Evolutionary conservation across 805 yeast genomes (phyloP), one percentile per base, ranked within the genome.

Genomic region (Grigorovia jiainica): DNA sequence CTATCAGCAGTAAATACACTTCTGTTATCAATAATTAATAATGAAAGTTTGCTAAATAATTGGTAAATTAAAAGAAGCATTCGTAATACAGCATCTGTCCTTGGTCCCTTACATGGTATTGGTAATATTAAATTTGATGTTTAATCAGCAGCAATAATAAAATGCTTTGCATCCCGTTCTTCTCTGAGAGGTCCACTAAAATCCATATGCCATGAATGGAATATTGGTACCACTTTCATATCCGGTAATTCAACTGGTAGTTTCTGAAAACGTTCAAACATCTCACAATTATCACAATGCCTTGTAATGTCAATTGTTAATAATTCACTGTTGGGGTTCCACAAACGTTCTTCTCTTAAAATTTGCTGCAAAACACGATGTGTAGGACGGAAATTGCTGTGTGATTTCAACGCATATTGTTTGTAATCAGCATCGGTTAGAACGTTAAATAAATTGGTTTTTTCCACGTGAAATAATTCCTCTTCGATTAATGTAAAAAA

Each of bases 201-300:
- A 15, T 39, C 38, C 4, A 39, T n/a, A 39, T 39, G 37, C 38
- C 42, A 39, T 16, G 34, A 16, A 3, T n/a, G 6, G 25, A 39
- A 39, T 17, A 39, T 20, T 3, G 17, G 11, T 5, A 16, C 16
- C 9, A 4, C 7, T 11, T 23, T 19, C 9, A 39, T 5, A 4
- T 18, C 17, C 4, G 42, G 42, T 23, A 34, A 29, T 30, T 32
- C 34, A n/a, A 25, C 19, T 2, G 37, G 38, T 10, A 39, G 6
- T 4, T 39, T 34, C 2, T n/a, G 10, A 18, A 39, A 33, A 18
- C 27, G 18, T 18, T 32, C 25, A 15, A 4, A 34, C n/a, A n/a
- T 9, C 10, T 39, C 38, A 39, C 42, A 39, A 7, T 39, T 33
- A 3, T 11, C 10, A 27, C 42, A 39, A 11, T 21, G 16, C 9